phyloP scores from a whole-genome alignment of 352 stramenopile genomes.

The Phytophthora pisi region DNA sequence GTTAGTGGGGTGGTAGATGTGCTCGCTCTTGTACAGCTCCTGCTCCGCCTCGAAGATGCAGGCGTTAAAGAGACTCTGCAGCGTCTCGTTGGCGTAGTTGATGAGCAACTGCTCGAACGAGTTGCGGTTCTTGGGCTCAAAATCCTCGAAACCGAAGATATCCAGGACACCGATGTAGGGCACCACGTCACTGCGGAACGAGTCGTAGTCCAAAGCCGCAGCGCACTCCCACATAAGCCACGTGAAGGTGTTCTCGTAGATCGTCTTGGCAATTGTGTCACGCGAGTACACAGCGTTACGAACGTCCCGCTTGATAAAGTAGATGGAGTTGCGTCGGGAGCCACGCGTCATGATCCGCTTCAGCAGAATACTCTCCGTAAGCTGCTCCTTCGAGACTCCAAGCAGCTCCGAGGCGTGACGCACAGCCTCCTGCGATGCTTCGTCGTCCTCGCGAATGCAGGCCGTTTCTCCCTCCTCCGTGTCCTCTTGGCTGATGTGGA shows the following conservation, averaged over 20 bases:
- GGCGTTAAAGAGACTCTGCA: slow-evolving; percentile 91
- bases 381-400: slow-evolving; percentile 61
- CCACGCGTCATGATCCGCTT: slow-evolving; percentile 85
- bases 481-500: slow-evolving; percentile 71
- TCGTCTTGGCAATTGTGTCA: slow-evolving; percentile 90
- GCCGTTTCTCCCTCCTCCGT: slow-evolving; percentile 77
- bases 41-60: slow-evolving; percentile 89
- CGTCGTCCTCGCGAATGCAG: slow-evolving; percentile 56
- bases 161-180: slow-evolving; percentile 92
- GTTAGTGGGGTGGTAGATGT: slow-evolving; percentile 86
- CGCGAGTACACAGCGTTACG: slow-evolving; percentile 80
- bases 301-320: slow-evolving; percentile 75
- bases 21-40: slow-evolving; percentile 81
- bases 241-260: slow-evolving; percentile 90
- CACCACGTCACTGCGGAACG: slow-evolving; percentile 79
- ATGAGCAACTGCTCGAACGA: slow-evolving; percentile 93
- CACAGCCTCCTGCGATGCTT: slow-evolving; percentile 52
- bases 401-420: slow-evolving; percentile 65
- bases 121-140: slow-evolving; percentile 89
- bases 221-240: slow-evolving; percentile 90
- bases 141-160: slow-evolving; percentile 94
- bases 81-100: slow-evolving; percentile 93
- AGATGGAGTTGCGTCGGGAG: slow-evolving; percentile 76
- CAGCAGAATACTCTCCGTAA: slow-evolving; percentile 77
- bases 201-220: slow-evolving; percentile 78